Evolutionary conservation across 495 filamentous ascomycete species (phyloP).

Genomic region (Chaetomium fimeti): DNA sequence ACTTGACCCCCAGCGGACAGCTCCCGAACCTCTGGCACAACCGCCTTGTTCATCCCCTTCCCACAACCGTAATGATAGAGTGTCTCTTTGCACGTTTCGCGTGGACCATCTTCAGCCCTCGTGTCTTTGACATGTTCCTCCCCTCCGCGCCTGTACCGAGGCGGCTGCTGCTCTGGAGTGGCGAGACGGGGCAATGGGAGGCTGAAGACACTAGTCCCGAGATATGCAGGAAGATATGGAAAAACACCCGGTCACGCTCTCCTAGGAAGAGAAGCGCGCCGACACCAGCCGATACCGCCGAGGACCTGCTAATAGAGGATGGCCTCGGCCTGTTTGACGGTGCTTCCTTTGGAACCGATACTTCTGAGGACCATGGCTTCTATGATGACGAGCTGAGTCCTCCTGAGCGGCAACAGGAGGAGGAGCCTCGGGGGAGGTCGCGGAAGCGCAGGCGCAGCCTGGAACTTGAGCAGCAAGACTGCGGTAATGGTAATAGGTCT

Average conservation of each 20-base stretch:
- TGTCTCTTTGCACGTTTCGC: slow-evolving; percentile 14
- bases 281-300: not conserved
- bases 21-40: not conserved
- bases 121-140: slow-evolving; percentile 11
- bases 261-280: slow-evolving; percentile 18
- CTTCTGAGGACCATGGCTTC: slow-evolving; percentile 10
- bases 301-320: not conserved
- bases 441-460: slow-evolving; percentile 6
- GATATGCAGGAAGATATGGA: slow-evolving; percentile 14
- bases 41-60: slow-evolving; percentile 3
- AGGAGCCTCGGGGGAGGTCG: slow-evolving; percentile 5
- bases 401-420: not conserved
- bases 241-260: slow-evolving; percentile 13
- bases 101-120: slow-evolving; percentile 11
- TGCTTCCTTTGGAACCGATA: slow-evolving; percentile 7
- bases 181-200: slow-evolving; percentile 4
- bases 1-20: too few species aligned
- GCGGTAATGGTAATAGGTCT: too few species aligned
- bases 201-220: slow-evolving; percentile 16
- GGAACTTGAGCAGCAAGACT: too few species aligned
- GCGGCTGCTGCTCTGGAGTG: slow-evolving; percentile 10
- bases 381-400: not conserved
- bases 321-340: slow-evolving; percentile 4
- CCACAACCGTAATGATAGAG: slow-evolving; percentile 7
- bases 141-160: slow-evolving; percentile 8